Base-by-base conservation (phyloP, 805 yeast species). In the Starmerella tilneyi region DNA sequence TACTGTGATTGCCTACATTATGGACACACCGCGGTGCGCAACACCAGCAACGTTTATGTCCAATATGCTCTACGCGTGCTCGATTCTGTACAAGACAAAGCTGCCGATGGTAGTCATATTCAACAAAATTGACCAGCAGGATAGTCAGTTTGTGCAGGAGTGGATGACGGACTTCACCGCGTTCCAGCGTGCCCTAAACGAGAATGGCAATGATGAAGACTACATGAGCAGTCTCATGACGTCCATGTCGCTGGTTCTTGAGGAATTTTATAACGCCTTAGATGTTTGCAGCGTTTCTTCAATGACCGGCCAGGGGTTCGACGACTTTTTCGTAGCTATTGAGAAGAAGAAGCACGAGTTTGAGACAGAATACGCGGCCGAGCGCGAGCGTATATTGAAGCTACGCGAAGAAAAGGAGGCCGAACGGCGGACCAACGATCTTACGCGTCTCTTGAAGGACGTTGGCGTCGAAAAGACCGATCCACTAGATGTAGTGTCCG, bases 141-240 rank as follows among this genome's bases (percentile, higher is more conserved):
- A 81, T 48, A 84, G 94, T 0, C 80, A 75, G 41, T 86, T 88
- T 66, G 96, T 95, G 19, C 79, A 77, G 59, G 94, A 84, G 54
- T 92, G 99, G 99, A 85, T 92, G 96, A 75, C 80, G 2, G 98
- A 92, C 65, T 92, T 92, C 63, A 96, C 89, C 63, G 71, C 77
- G 13, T 92, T 92, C 69, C 71, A 72, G 51, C 28, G 44, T 28
- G 55, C 55, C 3, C 69, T 71, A 26, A 81, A 81, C 60, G 77
- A 78, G 49, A 86, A 82, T 38, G 69, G 68, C 31, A 63, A 72
- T 19, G 75, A 79, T 3, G 78, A 89, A 3, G 96, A 96, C 2
- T 92, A 92, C 63, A 92, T 92, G 98, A 76, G 84, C 44, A 84
- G 95, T 1, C 69, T 92, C 43, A 84, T 92, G 48, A 92, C 88